These are phyloP conservation scores for Lachnellula suecica DNA, from an alignment of 2,329 filamentous ascomycete species.

Conservation along the genomic window DNA sequence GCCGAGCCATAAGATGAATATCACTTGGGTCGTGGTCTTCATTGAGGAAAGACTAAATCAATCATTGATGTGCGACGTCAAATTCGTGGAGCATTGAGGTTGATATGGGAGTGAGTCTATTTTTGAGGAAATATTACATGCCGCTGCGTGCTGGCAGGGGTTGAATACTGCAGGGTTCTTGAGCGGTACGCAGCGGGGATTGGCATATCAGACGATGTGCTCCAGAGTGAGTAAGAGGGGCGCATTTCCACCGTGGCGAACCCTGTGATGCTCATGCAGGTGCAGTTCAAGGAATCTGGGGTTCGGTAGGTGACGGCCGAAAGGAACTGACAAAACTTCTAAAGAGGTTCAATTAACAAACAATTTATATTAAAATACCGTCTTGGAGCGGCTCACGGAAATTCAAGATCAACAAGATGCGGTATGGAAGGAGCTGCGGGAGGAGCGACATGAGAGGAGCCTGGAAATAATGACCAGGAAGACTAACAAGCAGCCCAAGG, in stretches of 20 bases:
- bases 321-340: constrained; percentile 16
- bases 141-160: constrained; percentile 19
- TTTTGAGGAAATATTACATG: constrained; percentile 22
- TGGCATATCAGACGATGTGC: constrained; percentile 29
- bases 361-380: constrained; percentile 14
- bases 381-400: not conserved
- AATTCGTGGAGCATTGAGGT: constrained; percentile 11
- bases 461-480: not conserved
- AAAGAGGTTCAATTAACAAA: constrained; percentile 12
- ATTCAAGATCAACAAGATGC: not conserved
- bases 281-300: constrained; percentile 27
- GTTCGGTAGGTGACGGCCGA: constrained; percentile 29
- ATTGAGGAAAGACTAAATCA: constrained; percentile 8
- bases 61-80: constrained; percentile 12
- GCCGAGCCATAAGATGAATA: constrained; percentile 6
- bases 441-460: not conserved
- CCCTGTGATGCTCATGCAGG: constrained; percentile 30
- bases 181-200: constrained; percentile 12
- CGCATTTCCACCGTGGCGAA: constrained; percentile 11
- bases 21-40: constrained; percentile 5
- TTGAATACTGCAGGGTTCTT: constrained; percentile 4
- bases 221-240: constrained; percentile 12
- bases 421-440: not conserved
- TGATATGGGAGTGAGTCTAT: constrained; percentile 20
- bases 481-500: too few species aligned